Conservation (phyloP, 495 filamentous ascomycete genomes). For the Penicillium simplicissimum region DNA sequence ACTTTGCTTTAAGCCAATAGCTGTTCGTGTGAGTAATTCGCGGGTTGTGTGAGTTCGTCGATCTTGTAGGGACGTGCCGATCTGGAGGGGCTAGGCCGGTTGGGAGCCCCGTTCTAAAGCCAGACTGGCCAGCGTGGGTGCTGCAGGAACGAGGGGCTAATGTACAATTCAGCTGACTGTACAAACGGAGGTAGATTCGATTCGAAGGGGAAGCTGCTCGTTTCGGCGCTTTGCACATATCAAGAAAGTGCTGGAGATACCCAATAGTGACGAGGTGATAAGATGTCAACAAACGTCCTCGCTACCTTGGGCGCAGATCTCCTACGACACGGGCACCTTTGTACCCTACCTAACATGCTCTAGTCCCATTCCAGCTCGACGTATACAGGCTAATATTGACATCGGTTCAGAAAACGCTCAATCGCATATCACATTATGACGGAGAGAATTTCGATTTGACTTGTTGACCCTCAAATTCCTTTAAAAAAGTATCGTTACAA, state of each 20-base stretch:
- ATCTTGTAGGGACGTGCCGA: conserved; percentile 19
- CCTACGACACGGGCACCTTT: background rate
- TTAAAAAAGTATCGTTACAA: conserved; percentile 21
- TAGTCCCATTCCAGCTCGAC: background rate
- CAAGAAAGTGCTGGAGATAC: conserved; percentile 1
- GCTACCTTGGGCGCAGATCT: background rate
- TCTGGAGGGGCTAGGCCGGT: conserved; percentile 17
- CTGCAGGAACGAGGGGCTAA: conserved; percentile 37
- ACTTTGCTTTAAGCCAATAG: background rate
- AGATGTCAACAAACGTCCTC: background rate
- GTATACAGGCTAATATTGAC: background rate
- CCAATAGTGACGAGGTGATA: background rate
- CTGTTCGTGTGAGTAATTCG: background rate
- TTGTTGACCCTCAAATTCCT: conserved; percentile 17
- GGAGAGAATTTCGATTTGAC: conserved; percentile 7
- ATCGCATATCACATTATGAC: background rate
- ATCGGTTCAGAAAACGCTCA: background rate
- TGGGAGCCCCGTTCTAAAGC: conserved; percentile 11
- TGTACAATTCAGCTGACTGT: conserved; percentile 33
- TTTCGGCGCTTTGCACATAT: conserved; percentile 9
- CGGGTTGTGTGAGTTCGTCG: conserved; percentile 18
- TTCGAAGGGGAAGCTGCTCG: background rate
- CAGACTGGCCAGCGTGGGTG: conserved; percentile 19
- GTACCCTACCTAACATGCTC: background rate
- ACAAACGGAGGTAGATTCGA: background rate